Evolutionary conservation across 2,329 filamentous ascomycete genomes (phyloP).

Genomic region (Phoma sp.): DNA sequence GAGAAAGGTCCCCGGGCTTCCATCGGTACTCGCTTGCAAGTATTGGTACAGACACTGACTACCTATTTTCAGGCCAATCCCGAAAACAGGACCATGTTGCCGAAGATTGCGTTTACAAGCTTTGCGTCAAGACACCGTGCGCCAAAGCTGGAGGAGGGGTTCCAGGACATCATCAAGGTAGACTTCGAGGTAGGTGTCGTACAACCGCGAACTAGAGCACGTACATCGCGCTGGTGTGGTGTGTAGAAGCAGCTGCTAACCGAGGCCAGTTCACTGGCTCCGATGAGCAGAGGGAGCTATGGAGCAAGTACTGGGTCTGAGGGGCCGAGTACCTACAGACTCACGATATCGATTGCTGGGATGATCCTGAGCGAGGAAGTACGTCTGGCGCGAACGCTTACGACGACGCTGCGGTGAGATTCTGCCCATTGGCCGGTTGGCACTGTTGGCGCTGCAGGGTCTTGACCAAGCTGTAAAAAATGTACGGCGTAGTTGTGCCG

Average conservation of each 20-base stretch:
- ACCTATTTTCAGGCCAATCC: conserved; percentile 70
- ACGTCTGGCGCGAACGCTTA: conserved; percentile 15
- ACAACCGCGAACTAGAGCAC: conserved; percentile 3
- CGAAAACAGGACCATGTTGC: conserved; percentile 75
- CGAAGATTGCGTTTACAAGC: conserved; percentile 78
- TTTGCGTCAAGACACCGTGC: conserved; percentile 76
- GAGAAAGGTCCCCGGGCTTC: conserved; percentile 12
- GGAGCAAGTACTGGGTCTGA: conserved; percentile 79
- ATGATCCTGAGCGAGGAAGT: conserved; percentile 17
- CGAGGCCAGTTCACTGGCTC: conserved; percentile 67
- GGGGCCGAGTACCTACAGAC: conserved; percentile 17
- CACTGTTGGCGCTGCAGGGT: conserved; percentile 1
- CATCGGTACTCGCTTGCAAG: conserved; percentile 10
- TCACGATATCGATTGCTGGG: conserved; percentile 2
- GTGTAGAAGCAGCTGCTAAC: conserved; percentile 28
- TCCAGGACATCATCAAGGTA: conserved; percentile 76
- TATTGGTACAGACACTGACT: conserved; percentile 24
- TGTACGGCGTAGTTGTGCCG: background rate
- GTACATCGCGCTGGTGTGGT: background rate
- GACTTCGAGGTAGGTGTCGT: conserved; percentile 68
- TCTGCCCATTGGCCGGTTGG: conserved; percentile 12
- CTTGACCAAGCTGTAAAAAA: background rate
- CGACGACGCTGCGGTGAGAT: conserved; percentile 17
- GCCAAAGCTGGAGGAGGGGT: conserved; percentile 78
- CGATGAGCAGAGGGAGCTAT: conserved; percentile 71